Conservation (phyloP, 768 basidiomycete genomes). For the Termitomyces sp. region DNA sequence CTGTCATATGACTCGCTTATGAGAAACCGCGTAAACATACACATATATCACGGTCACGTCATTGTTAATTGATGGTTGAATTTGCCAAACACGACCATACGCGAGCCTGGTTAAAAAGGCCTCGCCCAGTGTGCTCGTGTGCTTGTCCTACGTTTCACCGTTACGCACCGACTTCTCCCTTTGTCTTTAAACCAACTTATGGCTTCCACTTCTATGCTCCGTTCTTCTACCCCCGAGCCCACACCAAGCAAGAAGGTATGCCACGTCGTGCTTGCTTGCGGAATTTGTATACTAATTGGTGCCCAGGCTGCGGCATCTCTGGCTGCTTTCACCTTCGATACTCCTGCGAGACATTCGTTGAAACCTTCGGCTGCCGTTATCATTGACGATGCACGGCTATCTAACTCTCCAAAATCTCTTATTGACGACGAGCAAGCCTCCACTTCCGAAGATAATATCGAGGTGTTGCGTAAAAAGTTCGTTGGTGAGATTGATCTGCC, state of each 20-base stretch:
- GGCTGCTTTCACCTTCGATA: slow-evolving; percentile 34
- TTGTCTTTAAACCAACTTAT: slow-evolving; percentile 15
- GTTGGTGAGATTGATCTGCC: slow-evolving; percentile 69
- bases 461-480: slow-evolving; percentile 38
- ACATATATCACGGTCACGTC: slow-evolving; percentile 20
- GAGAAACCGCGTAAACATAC: slow-evolving; percentile 15
- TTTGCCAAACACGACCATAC: slow-evolving; percentile 32
- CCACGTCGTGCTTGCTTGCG: slow-evolving; percentile 2
- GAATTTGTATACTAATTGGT: slow-evolving; percentile 1
- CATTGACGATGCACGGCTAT: slow-evolving; percentile 14
- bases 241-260: slow-evolving; percentile 52
- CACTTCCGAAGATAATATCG: slow-evolving; percentile 5
- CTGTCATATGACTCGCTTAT: not conserved
- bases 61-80: slow-evolving; percentile 17
- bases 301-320: slow-evolving; percentile 38
- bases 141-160: not conserved
- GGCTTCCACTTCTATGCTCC: slow-evolving; percentile 22
- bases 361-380: not conserved
- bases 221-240: slow-evolving; percentile 24
- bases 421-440: slow-evolving; percentile 6
- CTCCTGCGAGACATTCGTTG: slow-evolving; percentile 6
- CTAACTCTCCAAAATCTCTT: slow-evolving; percentile 14
- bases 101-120: slow-evolving; percentile 18
- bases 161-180: not conserved
- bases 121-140: not conserved